Evolutionary conservation across 805 yeast genomes (phyloP), one percentile per base, ranked within the genome.

Genomic region (Millerozyma acaciae): DNA sequence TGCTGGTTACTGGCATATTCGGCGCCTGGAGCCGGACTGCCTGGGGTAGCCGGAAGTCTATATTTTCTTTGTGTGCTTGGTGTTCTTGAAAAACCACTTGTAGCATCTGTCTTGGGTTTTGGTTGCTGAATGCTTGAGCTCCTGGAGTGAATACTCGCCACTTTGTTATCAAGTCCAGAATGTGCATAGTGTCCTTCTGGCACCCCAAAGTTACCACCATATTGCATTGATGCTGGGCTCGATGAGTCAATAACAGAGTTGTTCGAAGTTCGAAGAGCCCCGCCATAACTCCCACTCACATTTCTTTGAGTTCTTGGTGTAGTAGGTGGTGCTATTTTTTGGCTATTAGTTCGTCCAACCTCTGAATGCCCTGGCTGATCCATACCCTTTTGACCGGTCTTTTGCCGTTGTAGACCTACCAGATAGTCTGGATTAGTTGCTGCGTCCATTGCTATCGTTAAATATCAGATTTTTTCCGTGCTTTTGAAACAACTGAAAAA

Each of bases 271-370:
- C n/a, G n/a, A n/a, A n/a, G n/a, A n/a, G n/a, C n/a, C n/a, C n/a
- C n/a, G n/a, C n/a, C n/a, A n/a, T n/a, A n/a, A 37, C 56, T 55
- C 1, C 72, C 73, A 39, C 77, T 70, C 3, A 73, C 72, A 46
- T 75, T 76, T 44, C 83, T 65, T 30, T 79, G 57, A 85, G 80
- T 80, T 44, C 85, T 59, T 6, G 85, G 84, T 2, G 86, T 79
- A 2, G 85, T 85, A 2, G 83, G 84, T 10, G 57, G 68, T 17
- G 52, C 55, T n/a, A 51, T 40, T n/a, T n/a, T n/a, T 16, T 33
- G 21, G 8, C 21, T 18, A 15, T n/a, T 28, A 21, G 21, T 6
- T 25, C 32, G 24, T 21, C 16, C 17, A 17, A n/a, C 10, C 14
- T 15, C 13, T 30, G 21, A 3, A 6, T 19, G 9, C 15, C 15